Base-by-base conservation (phyloP, 176 grass and related monocot species). In the maize (Zea mays) region DNA sequence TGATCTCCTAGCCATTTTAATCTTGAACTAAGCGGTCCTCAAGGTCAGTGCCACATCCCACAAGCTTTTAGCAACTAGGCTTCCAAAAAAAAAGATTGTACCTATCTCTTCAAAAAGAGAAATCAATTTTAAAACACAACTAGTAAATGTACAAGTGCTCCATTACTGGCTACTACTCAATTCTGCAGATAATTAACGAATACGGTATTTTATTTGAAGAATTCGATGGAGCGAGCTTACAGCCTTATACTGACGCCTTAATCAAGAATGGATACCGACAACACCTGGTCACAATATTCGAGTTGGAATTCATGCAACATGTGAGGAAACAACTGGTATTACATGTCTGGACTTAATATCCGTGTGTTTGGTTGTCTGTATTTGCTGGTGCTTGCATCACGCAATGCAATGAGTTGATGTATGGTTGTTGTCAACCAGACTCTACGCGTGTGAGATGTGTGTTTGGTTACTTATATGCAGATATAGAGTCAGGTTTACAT, bases 71-170 rank as follows among this genome's bases (percentile, higher is more conserved):
- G 42, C 52, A 69, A 12, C 19, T 61, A 74, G 76, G 35, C 62
- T 41, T 48, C n/a, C 35, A 74, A 17, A 44, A 27, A 27, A 27
- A 84, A 79, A 74, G 48, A 49, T 10, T 27, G 17, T 8, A 14
- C 65, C 13, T 67, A 36, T 42, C 83, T 48, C 38, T 76, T 83
- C 27, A 47, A 35, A 57, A 4, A 41, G 17, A 85, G 17, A 85
- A n/a, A 73, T 21, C 33, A 4, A 39, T 64, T 78, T 19, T 38
- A 63, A 46, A 77, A 5, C n/a, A 14, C 8, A 27, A 27, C 8
- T 85, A 60, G 2, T 15, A 50, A 85, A 61, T 43, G 5, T 73
- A 68, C 35, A 40, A 79, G 54, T 48, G 14, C 2, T 61, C 15
- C 7, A 60, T 42, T 36, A 62, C 46, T 14, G 46, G 57, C 81